Evolutionary conservation across 2,329 filamentous ascomycete genomes (phyloP), one percentile per base, ranked within the genome.

Genomic region (Dactylella cylindrospora): DNA sequence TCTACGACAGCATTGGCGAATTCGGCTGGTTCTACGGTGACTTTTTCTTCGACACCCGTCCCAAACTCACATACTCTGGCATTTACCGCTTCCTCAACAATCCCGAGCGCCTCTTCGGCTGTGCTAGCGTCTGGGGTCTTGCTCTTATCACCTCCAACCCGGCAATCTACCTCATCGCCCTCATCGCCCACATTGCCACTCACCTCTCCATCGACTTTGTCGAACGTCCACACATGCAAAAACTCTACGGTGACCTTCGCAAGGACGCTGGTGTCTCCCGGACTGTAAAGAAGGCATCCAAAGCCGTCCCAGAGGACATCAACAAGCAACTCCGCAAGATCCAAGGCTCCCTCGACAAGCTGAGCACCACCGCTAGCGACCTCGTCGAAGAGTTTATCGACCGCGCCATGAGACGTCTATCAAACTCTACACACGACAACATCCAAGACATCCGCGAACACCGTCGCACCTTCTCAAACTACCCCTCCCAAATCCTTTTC

Each of bases 11-110:
- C 1, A 82, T 98, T 0, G 93, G 93, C 53, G 93, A 98, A 71
- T 98, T 97, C 70, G 93, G 93, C 68, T 98, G 91, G 91, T 97
- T 97, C 77, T 97, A 90, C 70, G 93, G 93, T 13, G 93, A 98
- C 72, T 98, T 97, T 77, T 96, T 93, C 71, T 89, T 96, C 64
- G 85, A 88, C 38, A 82, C 84, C 8, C 60, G 54, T 20, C 85
- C 85, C 9, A 95, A 93, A 74, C 79, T 97, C 64, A 97, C 88
- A 0, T 98, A 98, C 74, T 90, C 86, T 67, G 94, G 91, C 65
- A 98, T 98, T 69, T 98, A 98, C 73, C 89, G 93, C 40, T 98
- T 95, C 75, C 78, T 98, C 67, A 98, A 98, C 76, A 98, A 97
- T 70, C 93, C 93, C 0, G 93, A 98, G 73, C 85, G 91, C 53